Evolutionary conservation across 2,329 filamentous ascomycete species (phyloP).

Genomic region (Dothideomycetes sp.): DNA sequence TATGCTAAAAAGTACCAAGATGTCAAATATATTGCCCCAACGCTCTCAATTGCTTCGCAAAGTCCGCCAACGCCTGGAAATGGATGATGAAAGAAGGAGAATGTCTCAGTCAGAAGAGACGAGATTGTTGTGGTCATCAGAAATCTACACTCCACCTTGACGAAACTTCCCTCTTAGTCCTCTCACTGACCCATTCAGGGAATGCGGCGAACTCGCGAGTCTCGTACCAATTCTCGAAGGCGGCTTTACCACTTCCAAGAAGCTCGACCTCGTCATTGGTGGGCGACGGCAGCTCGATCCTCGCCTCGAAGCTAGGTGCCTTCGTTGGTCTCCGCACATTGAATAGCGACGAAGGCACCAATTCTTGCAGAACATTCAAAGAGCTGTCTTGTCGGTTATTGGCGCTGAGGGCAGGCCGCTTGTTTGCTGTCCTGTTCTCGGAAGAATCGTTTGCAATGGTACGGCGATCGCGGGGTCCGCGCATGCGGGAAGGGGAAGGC

Average conservation of each 20-base stretch:
- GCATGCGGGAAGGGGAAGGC: not conserved
- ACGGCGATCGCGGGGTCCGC: not conserved
- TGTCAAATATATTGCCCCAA: not conserved
- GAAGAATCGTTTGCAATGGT: conserved; percentile 1
- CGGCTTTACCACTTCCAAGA: conserved; percentile 4
- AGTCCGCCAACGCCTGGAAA: too few species aligned
- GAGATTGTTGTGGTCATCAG: too few species aligned
- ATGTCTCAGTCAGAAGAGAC: too few species aligned
- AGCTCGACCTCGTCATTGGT: conserved; percentile 5
- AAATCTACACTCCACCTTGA: conserved; percentile 8
- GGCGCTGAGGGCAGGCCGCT: conserved; percentile 16
- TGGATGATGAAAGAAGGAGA: not conserved
- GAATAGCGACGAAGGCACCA: conserved; percentile 18
- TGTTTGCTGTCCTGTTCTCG: conserved; percentile 3
- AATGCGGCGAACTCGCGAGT: conserved; percentile 1
- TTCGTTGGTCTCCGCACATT: conserved; percentile 2
- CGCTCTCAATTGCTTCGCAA: too few species aligned
- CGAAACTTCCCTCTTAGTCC: conserved; percentile 5
- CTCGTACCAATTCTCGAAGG: conserved; percentile 7
- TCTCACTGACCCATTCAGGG: conserved; percentile 8
- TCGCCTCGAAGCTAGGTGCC: conserved; percentile 4
- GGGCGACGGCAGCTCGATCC: conserved; percentile 5
- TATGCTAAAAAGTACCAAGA: too few species aligned
- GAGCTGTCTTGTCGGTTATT: conserved; percentile 20
- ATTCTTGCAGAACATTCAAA: conserved; percentile 26